Evolutionary conservation across 2,329 filamentous ascomycete species (phyloP).

Genomic region (Penicillium sp.): DNA sequence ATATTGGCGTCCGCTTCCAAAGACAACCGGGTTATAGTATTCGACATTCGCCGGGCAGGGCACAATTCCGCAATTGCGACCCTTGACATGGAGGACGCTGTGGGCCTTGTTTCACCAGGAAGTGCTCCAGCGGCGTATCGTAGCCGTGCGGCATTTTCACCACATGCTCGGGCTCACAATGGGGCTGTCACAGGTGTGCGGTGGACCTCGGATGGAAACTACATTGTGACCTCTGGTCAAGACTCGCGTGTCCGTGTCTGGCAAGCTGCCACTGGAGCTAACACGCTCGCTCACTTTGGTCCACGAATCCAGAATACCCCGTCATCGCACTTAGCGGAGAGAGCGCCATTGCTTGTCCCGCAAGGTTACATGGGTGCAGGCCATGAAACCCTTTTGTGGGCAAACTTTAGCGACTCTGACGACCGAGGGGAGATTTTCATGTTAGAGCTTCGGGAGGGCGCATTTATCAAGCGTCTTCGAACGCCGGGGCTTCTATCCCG

Average conservation of each 20-base stretch:
- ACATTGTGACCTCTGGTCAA: conserved; percentile 79
- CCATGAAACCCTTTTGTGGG: conserved; percentile 75
- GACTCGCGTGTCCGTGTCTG: conserved; percentile 87
- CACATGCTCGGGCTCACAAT: conserved; percentile 68
- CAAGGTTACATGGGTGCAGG: conserved; percentile 59
- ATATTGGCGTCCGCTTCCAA: conserved; percentile 82
- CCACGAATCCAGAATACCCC: conserved; percentile 75
- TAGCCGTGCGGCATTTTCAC: conserved; percentile 49
- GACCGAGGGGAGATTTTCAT: conserved; percentile 72
- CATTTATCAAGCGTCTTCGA: conserved; percentile 71
- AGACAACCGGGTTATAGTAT: conserved; percentile 82
- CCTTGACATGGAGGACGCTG: conserved; percentile 81
- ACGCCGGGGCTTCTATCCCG: conserved; percentile 61
- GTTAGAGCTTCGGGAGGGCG: conserved; percentile 79
- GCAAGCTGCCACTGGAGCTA: conserved; percentile 79
- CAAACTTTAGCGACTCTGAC: conserved; percentile 73
- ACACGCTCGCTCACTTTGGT: conserved; percentile 87
- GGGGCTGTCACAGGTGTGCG: conserved; percentile 83
- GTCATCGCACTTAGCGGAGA: conserved; percentile 62
- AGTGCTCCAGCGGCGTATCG: conserved; percentile 34
- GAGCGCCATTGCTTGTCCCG: conserved; percentile 68
- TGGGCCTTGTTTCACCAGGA: conserved; percentile 62
- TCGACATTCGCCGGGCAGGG: conserved; percentile 79
- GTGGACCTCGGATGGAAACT: conserved; percentile 80
- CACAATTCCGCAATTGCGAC: conserved; percentile 72